Conservation (phyloP, 139 green algal genomes). For the Micromonas commoda region DNA sequence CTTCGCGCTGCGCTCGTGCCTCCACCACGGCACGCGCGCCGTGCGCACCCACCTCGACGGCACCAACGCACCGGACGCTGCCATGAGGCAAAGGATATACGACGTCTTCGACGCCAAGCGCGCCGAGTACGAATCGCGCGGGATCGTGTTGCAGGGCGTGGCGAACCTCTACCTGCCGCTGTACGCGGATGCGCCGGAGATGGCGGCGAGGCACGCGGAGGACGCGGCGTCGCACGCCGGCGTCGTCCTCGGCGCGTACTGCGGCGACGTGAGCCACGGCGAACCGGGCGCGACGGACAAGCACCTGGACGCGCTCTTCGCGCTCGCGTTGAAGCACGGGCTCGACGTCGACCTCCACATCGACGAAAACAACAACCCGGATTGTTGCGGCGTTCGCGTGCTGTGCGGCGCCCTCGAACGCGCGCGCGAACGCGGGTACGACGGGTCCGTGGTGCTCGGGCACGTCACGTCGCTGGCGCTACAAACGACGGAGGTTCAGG, state of each 20-base stretch:
- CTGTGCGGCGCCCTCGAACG: neutral
- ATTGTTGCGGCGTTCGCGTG: neutral
- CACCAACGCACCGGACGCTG: neutral
- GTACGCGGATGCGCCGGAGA: neutral
- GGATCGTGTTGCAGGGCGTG: neutral
- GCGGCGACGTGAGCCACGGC: neutral
- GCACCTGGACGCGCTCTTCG: neutral
- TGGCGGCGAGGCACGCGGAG: neutral
- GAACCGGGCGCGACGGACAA: neutral
- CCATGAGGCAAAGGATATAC: neutral
- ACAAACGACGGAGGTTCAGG: too few species aligned
- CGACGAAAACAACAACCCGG: neutral
- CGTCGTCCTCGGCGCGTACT: slow-evolving; percentile 6
- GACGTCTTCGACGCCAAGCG: neutral
- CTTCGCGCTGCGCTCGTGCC: neutral
- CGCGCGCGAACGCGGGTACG: too few species aligned
- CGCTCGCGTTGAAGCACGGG: neutral
- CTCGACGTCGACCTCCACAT: slow-evolving; percentile 10
- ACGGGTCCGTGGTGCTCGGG: neutral
- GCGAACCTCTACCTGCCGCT: neutral
- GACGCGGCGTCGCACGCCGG: neutral
- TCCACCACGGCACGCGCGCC: neutral
- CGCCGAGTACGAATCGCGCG: neutral
- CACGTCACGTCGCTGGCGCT: slow-evolving; percentile 2
- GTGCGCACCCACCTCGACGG: slow-evolving; percentile 6